Conservation (phyloP, 2,329 filamentous ascomycete genomes). For the Colletotrichum incanum region DNA sequence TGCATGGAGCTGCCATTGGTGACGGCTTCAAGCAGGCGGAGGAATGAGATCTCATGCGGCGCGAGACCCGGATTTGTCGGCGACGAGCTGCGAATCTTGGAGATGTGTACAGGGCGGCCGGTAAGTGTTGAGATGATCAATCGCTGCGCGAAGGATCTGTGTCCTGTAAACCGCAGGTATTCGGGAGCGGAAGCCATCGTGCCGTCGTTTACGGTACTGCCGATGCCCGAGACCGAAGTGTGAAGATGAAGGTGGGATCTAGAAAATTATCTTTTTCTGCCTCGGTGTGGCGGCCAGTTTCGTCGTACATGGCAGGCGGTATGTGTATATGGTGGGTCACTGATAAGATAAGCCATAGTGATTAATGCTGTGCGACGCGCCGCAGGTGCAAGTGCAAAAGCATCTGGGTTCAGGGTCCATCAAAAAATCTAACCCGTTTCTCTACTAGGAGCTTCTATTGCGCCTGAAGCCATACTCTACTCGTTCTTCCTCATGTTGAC, state of each 20-base stretch:
- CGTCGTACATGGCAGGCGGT: conserved; percentile 52
- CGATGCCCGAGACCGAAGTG: conserved; percentile 13
- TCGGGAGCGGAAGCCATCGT: conserved; percentile 64
- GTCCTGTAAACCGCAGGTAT: conserved; percentile 84
- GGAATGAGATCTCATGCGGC: conserved; percentile 93
- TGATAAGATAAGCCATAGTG: conserved; percentile 42
- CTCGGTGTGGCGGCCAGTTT: conserved; percentile 41
- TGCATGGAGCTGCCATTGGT: conserved; percentile 97
- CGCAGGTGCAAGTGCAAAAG: neutral
- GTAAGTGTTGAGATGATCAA: conserved; percentile 93
- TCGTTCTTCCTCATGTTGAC: conserved; percentile 16
- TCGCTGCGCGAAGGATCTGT: conserved; percentile 86
- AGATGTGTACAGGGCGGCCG: conserved; percentile 90
- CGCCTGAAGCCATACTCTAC: conserved; percentile 5
- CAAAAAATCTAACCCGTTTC: conserved; percentile 39
- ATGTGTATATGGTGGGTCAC: neutral
- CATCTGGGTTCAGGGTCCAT: conserved; percentile 35
- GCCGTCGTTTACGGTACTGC: conserved; percentile 37
- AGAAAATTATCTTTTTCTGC: conserved; percentile 58
- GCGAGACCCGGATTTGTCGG: conserved; percentile 90
- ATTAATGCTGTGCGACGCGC: conserved; percentile 12
- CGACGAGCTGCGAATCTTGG: conserved; percentile 91
- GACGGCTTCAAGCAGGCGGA: conserved; percentile 92
- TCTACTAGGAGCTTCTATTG: conserved; percentile 15
- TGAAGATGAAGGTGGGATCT: conserved; percentile 26